Percentiles rank a stretch among this genome's conserved stretches.
phyloP scores from a whole-genome alignment of 805 yeast genomes.

The Henningerozyma blattae region DNA sequence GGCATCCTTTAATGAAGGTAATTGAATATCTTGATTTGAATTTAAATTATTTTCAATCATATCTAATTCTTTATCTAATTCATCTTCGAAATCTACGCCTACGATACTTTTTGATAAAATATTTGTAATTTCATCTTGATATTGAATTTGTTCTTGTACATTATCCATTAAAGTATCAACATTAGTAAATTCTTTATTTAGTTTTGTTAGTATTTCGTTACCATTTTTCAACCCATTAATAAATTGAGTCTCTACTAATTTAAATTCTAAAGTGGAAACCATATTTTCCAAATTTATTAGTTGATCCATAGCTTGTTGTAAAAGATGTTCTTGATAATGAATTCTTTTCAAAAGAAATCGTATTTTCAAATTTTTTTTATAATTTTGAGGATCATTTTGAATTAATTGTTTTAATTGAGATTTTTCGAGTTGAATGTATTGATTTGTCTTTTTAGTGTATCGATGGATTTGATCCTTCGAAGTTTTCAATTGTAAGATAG shows the following conservation, averaged over 20 bases:
- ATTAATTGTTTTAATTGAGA: slow-evolving; percentile 22
- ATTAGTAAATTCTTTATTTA: slow-evolving; percentile 68
- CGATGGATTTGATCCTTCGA: slow-evolving; percentile 79
- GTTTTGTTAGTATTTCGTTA: slow-evolving; percentile 55
- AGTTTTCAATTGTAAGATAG: slow-evolving; percentile 72
- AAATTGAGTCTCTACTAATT: slow-evolving; percentile 78
- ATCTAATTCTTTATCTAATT: slow-evolving; percentile 53
- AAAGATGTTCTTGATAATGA: slow-evolving; percentile 69
- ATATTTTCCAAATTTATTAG: slow-evolving; percentile 68
- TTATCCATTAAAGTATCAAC: slow-evolving; percentile 81
- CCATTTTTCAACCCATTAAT: slow-evolving; percentile 73
- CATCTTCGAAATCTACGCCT: slow-evolving; percentile 34
- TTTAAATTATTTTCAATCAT: slow-evolving; percentile 26
- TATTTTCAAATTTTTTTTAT: slow-evolving; percentile 47
- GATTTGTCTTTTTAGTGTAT: slow-evolving; percentile 42
- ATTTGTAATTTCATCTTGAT: slow-evolving; percentile 63
- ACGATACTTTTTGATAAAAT: slow-evolving; percentile 30
- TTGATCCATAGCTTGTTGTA: slow-evolving; percentile 64
- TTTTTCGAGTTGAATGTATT: slow-evolving; percentile 49
- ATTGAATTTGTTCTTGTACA: slow-evolving; percentile 65
- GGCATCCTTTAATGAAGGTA: background rate
- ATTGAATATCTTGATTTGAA: background rate
- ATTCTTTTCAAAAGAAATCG: slow-evolving; percentile 54
- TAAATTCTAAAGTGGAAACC: slow-evolving; percentile 75
- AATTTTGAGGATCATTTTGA: slow-evolving; percentile 28